Conservation (phyloP, 768 basidiomycete genomes). For the Mycena vitilis region DNA sequence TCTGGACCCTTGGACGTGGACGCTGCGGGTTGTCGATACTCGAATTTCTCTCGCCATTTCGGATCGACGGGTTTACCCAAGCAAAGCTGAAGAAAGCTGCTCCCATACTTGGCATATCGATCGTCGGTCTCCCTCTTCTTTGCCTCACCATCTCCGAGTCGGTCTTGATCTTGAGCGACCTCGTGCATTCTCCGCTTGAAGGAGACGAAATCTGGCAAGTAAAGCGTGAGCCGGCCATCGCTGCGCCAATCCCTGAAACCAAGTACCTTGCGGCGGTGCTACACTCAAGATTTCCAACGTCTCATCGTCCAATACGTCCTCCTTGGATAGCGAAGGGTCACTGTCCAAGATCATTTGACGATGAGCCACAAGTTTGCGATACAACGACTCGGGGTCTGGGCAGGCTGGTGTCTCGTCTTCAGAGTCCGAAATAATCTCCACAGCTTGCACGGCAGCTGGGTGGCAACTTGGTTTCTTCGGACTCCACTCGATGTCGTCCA, state of each 20-base stretch:
- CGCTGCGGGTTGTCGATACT: constrained; percentile 11
- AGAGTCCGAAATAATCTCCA: constrained; percentile 34
- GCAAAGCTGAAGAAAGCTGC: constrained; percentile 53
- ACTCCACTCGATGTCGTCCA: constrained; percentile 31
- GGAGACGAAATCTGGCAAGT: constrained; percentile 47
- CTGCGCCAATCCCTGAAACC: neutral
- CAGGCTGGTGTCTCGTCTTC: constrained; percentile 13
- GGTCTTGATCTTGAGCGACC: constrained; percentile 57
- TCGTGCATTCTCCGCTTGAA: constrained; percentile 54
- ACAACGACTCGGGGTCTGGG: constrained; percentile 23
- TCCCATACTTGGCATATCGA: constrained; percentile 49
- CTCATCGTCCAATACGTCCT: constrained; percentile 51
- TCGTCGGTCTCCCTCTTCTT: constrained; percentile 47
- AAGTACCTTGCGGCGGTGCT: constrained; percentile 54
- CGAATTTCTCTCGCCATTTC: constrained; percentile 23
- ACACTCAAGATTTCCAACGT: constrained; percentile 51
- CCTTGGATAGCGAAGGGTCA: constrained; percentile 40
- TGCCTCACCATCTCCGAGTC: constrained; percentile 54
- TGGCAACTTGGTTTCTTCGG: constrained; percentile 36
- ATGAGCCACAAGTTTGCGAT: constrained; percentile 16
- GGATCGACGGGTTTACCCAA: constrained; percentile 13
- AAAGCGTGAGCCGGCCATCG: constrained; percentile 1
- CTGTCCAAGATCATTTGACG: constrained; percentile 43
- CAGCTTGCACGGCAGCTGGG: constrained; percentile 29
- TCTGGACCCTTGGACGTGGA: constrained; percentile 3